Base-by-base conservation (phyloP, 2,329 filamentous ascomycete genomes). In the Calycina marina region DNA sequence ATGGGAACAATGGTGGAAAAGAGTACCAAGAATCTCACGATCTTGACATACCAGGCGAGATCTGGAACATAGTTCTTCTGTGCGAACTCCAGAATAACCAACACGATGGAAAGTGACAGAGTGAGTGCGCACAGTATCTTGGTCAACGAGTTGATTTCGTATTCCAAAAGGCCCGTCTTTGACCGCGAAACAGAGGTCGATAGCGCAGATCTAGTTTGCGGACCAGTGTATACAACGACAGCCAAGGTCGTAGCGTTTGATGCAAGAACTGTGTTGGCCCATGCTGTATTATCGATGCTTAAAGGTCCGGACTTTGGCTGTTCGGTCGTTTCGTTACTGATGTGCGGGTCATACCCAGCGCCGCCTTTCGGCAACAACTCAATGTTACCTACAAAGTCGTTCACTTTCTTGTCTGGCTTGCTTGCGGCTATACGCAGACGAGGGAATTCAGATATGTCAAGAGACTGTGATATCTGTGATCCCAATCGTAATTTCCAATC, bases 1-100 rank as follows among this genome's bases (percentile, higher is more conserved):
- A 98, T 94, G 1, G 90, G 90, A 15, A 98, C 92, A 49, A 98
- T 98, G 0, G 88, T 96, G n/a, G 88, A 96, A 62, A 98, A 98
- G 1, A 98, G 65, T 39, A 98, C 92, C 41, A 98, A 61, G 53
- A 96, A 98, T n/a, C 88, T 77, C 75, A 93, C 90, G 48, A 96
- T 93, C 42, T 92, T 88, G 44, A 96, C 75, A 55, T 96, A 98
- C 90, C 90, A 98, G 14, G 69, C 60, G 33, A 72, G 69, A 13
- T 67, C 71, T 33, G 73, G 63, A 2, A 71, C 72, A 42, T 64
- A 69, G n/a, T 22, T 22, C 8, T 8, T n/a, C 28, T 76, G 65
- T 41, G 93, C 90, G 0, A 83, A 78, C 54, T 94, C 77, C 2
- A 96, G 59, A 0, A 83, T 85, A 4, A 98, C 90, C 6, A 98